Base-by-base conservation (phyloP, 139 green algal genomes). In the Micractinium conductrix region DNA sequence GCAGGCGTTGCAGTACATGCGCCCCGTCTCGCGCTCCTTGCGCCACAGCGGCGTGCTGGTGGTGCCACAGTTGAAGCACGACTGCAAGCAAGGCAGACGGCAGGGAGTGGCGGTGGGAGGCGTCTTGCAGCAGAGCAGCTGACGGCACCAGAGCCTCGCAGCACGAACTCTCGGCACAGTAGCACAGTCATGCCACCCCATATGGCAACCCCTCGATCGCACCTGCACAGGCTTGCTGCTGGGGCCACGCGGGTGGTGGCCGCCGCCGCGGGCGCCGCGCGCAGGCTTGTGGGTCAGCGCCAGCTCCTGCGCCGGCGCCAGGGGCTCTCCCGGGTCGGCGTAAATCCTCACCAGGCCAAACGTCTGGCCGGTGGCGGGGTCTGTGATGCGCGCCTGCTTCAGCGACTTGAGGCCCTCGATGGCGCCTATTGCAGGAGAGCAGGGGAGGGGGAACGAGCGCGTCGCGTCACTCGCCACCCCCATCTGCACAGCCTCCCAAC, bases 1-100 rank as follows among this genome's bases (percentile, higher is more conserved):
- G 79, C 93, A 96, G 0, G 93, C 94, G 67, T 97, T 97, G 92
- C 94, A 97, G 55, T 95, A 85, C 35, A 91, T 84, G 62, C 85
- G 42, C 6, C 84, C 78, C 37, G 80, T 92, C 63, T 84, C 79
- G 17, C 81, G 85, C 86, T 95, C 94, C 78, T 92, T 92, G 42
- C 94, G 89, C 93, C 93, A 96, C 48, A 96, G 78, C 0, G 93
- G 93, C 10, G 93, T 96, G 28, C 76, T 87, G 33, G 62, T 90
- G 19, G 93, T 96, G 80, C 69, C 83, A 88, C 93, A 96, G 87
- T 96, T 95, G 80, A 75, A 82, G 86, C 93, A 96, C 1, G 80
- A 86, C 73, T 89, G 86, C 30, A 37, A 24, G 12, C 7, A 22
- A 12, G 40, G 37, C 30, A 33, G 68, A n/a, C n/a, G n/a, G n/a